Percentiles rank a stretch among this genome's conserved stretches.
Conservation (phyloP, 352 stramenopile genomes). For the Globisporangium iwayamae region DNA sequence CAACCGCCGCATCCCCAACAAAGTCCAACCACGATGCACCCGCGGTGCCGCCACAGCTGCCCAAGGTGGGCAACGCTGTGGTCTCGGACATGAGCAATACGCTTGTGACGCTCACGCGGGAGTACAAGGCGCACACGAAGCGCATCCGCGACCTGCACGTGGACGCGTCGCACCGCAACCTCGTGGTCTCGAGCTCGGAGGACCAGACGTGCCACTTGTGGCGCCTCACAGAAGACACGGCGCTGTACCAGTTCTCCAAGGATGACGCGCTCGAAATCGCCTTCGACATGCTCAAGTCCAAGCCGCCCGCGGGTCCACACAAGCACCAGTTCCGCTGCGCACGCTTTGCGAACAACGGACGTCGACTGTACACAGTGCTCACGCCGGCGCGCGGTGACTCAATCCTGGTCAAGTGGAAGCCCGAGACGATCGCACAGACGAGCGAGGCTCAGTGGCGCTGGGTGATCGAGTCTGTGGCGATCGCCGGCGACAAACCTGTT, state of each 20-base stretch:
- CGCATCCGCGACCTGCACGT: conserved; percentile 81
- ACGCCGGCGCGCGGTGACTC: conserved; percentile 72
- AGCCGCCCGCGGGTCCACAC: conserved; percentile 31
- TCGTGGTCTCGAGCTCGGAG: conserved; percentile 73
- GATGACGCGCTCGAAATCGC: conserved; percentile 71
- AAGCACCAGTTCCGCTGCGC: conserved; percentile 85
- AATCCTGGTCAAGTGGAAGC: conserved; percentile 79
- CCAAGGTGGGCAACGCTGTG: conserved; percentile 53
- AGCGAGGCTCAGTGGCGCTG: conserved; percentile 71
- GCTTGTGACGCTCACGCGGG: conserved; percentile 62
- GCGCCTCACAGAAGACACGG: conserved; percentile 60
- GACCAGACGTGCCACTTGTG: conserved; percentile 80
- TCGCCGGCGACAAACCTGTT: conserved; percentile 71
- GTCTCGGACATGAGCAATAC: conserved; percentile 31
- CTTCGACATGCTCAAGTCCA: conserved; percentile 43
- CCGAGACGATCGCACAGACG: conserved; percentile 59
- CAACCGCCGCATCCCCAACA: conserved; percentile 9
- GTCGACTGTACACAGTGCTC: conserved; percentile 69
- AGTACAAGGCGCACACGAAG: conserved; percentile 76
- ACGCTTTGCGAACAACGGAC: conserved; percentile 66
- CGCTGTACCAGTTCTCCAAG: conserved; percentile 71
- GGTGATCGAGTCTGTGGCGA: conserved; percentile 42
- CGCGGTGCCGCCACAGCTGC: conserved; percentile 24
- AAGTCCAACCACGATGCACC: conserved; percentile 23
- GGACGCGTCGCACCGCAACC: conserved; percentile 73